Evolutionary conservation across 805 yeast genomes (phyloP), one percentile per base, ranked within the genome.

Genomic region (Ogataea haglerorum): DNA sequence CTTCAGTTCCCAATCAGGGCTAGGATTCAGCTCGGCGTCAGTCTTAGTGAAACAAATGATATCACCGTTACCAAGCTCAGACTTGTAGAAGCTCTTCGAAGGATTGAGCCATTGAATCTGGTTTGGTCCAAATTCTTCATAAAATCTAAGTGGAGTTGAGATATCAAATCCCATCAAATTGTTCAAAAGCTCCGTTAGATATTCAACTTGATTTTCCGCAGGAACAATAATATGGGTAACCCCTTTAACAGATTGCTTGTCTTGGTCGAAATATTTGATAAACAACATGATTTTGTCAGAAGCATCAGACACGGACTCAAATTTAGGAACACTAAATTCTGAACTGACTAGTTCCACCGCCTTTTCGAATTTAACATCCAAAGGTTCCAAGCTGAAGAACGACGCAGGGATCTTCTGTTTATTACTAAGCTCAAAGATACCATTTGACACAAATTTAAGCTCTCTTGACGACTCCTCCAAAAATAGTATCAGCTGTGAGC

Each of bases 41-140:
- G 54, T 49, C 18, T 54, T 51, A 6, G 60, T 50, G 38, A 60
- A 52, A 34, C 68, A 62, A 19, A 85, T 56, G 12, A 85, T 82
- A 55, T 85, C 95, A 52, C 95, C 95, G 42, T 72, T 75, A 5
- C 70, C 68, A 14, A 85, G 56, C 49, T 85, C 93, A 27, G 72
- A 64, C 43, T 75, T 72, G 48, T 72, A 75, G 53, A 76, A 76
- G 2, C 78, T 67, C 24, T 52, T 51, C n/a, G 49, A 43, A 7
- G 57, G 53, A 32, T 62, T 70, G 29, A 81, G 44, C 10, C 54
- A 53, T 17, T 78, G 79, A 27, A 82, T 68, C 25, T 72, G 70
- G 5, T 65, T 66, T 2, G 78, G 76, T 27, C 78, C 75, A 17
- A 82, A 60, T 52, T 85, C 95, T 58, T 85, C 95, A 47, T 56